Evolutionary conservation across 2,329 filamentous ascomycete species (phyloP), one percentile per base, ranked within the genome.

Genomic region (Septoria linicola): DNA sequence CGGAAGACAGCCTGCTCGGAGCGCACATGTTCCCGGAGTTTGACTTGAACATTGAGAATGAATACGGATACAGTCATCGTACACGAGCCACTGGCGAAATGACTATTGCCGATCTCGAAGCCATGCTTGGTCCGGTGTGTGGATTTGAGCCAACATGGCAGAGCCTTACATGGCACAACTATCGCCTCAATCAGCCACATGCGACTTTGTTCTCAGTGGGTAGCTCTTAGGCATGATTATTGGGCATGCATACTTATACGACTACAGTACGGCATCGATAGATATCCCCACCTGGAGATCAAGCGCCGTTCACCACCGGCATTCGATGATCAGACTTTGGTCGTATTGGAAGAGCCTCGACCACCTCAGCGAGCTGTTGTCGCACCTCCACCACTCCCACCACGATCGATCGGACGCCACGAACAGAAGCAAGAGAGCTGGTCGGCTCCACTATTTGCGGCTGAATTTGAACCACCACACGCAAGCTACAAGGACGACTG

Each of bases 151-250:
- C 41, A 5, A 54, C 54, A 8, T 47, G 51, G 49, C 53, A 53
- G 23, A 43, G 53, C 16, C 32, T 58, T 14, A 47, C 51, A 1
- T 58, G 55, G 55, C 49, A 44, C 40, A 49, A 43, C 14, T 55
- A 58, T 34, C 31, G 53, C 14, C 31, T 58, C 10, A 54, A 58
- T 39, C 55, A 53, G 27, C 55, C 53, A 10, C 37, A 55, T 42
- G 53, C 55, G 2, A 55, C 55, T 16, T 23, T 58, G 4, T 25
- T 32, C 10, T 39, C 34, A 23, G 44, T 47, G 14, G 17, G 25
- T 41, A 10, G 16, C n/a, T 11, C 25, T 46, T 16, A 4, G n/a
- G 11, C n/a, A 5, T 7, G 16, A 6, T 19, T 21, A 4, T 1
- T 14, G 14, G 34, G 19, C 11, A 11, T 21, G 30, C 17, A 6